Percentiles rank a stretch among this genome's conserved stretches.
Evolutionary conservation across 371 early-diverging fungal genomes (phyloP).

Genomic region (Lichtheimia ramosa): DNA sequence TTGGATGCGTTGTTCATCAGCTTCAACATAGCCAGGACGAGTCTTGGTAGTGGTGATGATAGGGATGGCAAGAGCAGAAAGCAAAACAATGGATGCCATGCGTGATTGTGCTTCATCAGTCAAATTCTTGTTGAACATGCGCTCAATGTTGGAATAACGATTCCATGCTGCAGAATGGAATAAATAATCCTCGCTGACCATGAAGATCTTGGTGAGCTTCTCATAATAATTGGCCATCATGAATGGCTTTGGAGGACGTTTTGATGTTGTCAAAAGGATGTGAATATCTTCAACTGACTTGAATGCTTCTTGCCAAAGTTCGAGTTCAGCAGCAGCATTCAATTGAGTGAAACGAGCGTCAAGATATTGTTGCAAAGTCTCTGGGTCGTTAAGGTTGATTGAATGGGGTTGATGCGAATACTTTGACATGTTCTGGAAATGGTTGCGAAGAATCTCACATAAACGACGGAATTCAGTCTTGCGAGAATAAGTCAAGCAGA

Average conservation of each 20-base stretch:
- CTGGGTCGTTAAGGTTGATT: constrained; percentile 94
- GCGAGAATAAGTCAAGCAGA: constrained; percentile 92
- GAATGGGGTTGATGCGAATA: constrained; percentile 91
- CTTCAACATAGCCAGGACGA: constrained; percentile 62
- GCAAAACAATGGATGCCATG: constrained; percentile 88
- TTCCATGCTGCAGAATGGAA: constrained; percentile 98
- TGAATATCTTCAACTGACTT: constrained; percentile 97
- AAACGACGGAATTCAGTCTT: constrained; percentile 98
- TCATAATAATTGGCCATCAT: constrained; percentile 98
- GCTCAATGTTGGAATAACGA: constrained; percentile 86
- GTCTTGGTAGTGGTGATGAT: constrained; percentile 83
- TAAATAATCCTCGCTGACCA: constrained; percentile 94
- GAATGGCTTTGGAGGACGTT: constrained; percentile 87
- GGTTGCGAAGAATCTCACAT: constrained; percentile 94
- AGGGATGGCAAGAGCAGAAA: constrained; percentile 91
- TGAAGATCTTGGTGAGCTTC: constrained; percentile 93
- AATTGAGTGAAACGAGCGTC: constrained; percentile 95
- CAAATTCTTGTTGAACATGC: constrained; percentile 68
- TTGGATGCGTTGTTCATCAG: constrained; percentile 83
- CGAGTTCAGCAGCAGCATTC: constrained; percentile 92
- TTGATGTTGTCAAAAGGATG: constrained; percentile 86
- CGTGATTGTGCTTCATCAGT: constrained; percentile 72
- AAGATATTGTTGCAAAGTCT: constrained; percentile 93
- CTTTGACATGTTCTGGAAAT: constrained; percentile 88
- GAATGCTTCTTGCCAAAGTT: constrained; percentile 98